Percentiles rank a stretch among this genome's conserved stretches.
Evolutionary conservation across 352 stramenopile genomes (phyloP).

Genomic region (Nothophytophthora sp.): DNA sequence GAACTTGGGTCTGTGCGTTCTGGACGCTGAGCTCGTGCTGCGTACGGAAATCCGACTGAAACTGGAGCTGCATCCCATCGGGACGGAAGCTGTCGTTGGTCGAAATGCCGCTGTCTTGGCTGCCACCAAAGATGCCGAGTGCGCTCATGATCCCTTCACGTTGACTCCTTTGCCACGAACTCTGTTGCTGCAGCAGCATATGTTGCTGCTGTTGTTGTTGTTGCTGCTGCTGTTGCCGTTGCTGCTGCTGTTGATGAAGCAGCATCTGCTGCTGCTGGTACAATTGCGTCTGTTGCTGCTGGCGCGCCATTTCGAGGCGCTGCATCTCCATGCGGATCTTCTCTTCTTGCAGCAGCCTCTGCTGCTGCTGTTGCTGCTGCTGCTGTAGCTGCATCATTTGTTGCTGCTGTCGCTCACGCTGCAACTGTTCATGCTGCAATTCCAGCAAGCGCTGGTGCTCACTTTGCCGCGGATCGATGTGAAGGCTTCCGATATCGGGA

Average conservation of each 20-base stretch:
- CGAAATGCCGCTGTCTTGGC: constrained; percentile 22
- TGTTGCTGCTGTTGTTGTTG: constrained; percentile 72
- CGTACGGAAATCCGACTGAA: constrained; percentile 50
- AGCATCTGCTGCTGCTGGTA: constrained; percentile 70
- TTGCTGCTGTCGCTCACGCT: constrained; percentile 37
- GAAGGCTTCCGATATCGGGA: constrained; percentile 14
- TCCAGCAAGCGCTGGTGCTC: constrained; percentile 65
- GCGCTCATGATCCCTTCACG: constrained; percentile 81
- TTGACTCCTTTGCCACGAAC: constrained; percentile 73
- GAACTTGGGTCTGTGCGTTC: constrained; percentile 13
- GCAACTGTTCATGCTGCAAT: constrained; percentile 66
- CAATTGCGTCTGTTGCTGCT: constrained; percentile 63
- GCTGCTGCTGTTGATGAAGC: constrained; percentile 63
- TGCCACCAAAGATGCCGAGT: constrained; percentile 63
- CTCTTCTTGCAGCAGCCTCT: constrained; percentile 75
- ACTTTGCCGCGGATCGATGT: constrained; percentile 27
- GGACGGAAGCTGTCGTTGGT: constrained; percentile 33
- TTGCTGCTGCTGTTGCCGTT: constrained; percentile 59
- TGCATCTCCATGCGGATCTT: constrained; percentile 87
- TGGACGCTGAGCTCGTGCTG: constrained; percentile 39
- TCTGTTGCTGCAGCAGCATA: constrained; percentile 76
- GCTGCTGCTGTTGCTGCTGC: constrained; percentile 74
- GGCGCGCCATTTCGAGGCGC: constrained; percentile 65
- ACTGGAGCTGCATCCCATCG: constrained; percentile 43
- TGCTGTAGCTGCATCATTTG: constrained; percentile 65